These are phyloP conservation scores for Fusarium mexicanum DNA, from an alignment of 2,329 filamentous ascomycete genomes.

Conservation along the genomic window DNA sequence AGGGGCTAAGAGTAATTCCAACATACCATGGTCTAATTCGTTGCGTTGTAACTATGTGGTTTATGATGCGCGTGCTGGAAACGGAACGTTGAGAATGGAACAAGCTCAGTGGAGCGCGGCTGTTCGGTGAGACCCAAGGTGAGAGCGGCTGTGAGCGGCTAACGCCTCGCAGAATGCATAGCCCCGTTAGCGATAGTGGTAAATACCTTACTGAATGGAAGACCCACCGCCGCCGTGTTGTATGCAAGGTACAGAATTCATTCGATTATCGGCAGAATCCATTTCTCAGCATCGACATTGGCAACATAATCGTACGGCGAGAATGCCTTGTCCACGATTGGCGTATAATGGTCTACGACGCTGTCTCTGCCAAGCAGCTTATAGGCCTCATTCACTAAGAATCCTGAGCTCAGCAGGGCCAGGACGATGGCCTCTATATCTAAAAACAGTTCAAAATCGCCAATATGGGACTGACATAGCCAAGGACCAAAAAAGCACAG, in stretches of 20 bases:
- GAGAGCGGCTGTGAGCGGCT: slow-evolving; percentile 24
- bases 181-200: slow-evolving; percentile 29
- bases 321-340: slow-evolving; percentile 48
- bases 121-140: slow-evolving; percentile 41
- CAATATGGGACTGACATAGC: slow-evolving; percentile 27
- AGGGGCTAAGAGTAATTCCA: neutral
- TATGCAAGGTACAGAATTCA: neutral
- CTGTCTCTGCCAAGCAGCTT: slow-evolving; percentile 68
- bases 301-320: neutral
- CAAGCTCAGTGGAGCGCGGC: slow-evolving; percentile 41
- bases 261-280: neutral
- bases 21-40: slow-evolving; percentile 40
- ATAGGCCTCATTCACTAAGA: slow-evolving; percentile 50
- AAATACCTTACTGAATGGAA: slow-evolving; percentile 5
- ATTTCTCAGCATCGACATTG: neutral
- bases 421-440: slow-evolving; percentile 6
- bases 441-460: slow-evolving; percentile 22
- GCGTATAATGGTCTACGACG: slow-evolving; percentile 70
- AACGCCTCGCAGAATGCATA: slow-evolving; percentile 38
- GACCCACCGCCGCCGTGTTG: neutral
- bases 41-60: slow-evolving; percentile 34
- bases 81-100: slow-evolving; percentile 38
- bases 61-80: slow-evolving; percentile 37
- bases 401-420: slow-evolving; percentile 38
- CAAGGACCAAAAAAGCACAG: neutral